These are phyloP conservation scores for Leishmania aethiopica DNA, from an alignment of 208 protist species.

Conservation along the genomic window DNA sequence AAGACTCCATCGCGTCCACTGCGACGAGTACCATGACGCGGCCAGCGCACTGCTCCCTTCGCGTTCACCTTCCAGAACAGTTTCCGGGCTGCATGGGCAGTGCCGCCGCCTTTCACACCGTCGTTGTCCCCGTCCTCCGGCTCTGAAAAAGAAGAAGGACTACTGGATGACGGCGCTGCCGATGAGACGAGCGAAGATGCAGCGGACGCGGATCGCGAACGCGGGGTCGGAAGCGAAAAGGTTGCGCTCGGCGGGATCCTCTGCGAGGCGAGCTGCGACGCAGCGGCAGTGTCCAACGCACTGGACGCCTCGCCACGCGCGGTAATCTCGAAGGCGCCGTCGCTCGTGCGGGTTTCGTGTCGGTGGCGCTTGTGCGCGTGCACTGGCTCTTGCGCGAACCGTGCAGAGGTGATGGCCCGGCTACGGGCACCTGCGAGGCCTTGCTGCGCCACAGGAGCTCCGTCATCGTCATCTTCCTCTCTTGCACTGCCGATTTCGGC, in stretches of 20 bases:
- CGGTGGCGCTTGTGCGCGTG: not conserved
- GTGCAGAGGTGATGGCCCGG: not conserved
- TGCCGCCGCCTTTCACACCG: not conserved
- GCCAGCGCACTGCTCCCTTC: not conserved
- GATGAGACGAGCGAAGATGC: not conserved
- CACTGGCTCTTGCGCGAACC: not conserved
- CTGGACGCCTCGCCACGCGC: not conserved
- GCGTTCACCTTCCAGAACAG: not conserved
- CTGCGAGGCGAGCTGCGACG: not conserved
- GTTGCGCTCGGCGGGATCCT: not conserved
- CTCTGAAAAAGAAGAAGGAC: conserved; percentile 5
- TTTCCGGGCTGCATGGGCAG: not conserved
- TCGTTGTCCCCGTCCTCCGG: conserved; percentile 1
- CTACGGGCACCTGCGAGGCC: not conserved
- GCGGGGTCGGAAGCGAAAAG: not conserved
- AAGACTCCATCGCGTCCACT: not conserved
- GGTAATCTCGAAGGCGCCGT: not conserved
- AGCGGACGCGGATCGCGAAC: not conserved
- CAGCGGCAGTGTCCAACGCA: not conserved
- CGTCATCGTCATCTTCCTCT: not conserved
- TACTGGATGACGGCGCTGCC: not conserved
- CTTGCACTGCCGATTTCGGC: not conserved
- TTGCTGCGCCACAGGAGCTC: not conserved
- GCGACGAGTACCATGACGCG: conserved; percentile 3
- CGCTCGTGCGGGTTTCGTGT: not conserved